These are phyloP conservation scores for Fallopia convolvulus DNA, from an alignment of 148 eudicot species.

Conservation along the genomic window DNA sequence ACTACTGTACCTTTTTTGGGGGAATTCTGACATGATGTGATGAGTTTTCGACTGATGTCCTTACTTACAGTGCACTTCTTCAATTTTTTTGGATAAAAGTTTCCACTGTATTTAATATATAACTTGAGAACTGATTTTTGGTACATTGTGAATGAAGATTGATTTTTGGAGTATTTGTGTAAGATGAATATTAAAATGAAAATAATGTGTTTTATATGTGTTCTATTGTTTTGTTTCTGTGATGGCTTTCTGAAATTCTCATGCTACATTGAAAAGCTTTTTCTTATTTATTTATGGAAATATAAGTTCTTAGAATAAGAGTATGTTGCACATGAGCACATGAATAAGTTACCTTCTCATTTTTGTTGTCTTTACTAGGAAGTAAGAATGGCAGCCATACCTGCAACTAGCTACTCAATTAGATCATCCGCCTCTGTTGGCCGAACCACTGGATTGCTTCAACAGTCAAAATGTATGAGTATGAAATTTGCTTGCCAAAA, in stretches of 20 bases:
- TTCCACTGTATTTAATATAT: not conserved
- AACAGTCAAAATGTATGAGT: conserved; percentile 31
- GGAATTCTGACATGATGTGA: too few species aligned
- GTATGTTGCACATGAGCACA: not conserved
- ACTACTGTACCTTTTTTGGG: too few species aligned
- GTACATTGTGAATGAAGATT: not conserved
- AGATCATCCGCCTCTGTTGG: conserved; percentile 28
- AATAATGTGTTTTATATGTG: not conserved
- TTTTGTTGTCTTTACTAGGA: not conserved
- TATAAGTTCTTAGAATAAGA: not conserved
- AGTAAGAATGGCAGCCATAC: conserved; percentile 49
- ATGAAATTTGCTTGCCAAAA: conserved; percentile 28
- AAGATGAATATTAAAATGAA: not conserved
- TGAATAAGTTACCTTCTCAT: not conserved
- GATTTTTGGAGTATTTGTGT: not conserved
- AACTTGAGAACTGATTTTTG: not conserved
- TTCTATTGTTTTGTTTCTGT: not conserved
- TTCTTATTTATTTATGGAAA: not conserved
- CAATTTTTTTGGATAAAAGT: not conserved
- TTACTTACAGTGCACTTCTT: not conserved
- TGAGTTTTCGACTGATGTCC: not conserved
- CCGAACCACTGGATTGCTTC: conserved; percentile 24
- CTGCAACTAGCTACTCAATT: conserved; percentile 38
- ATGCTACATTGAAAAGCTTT: not conserved
- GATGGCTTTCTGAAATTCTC: not conserved